A percentile compares a stretch with the other conserved stretches of the same genome.
Conservation (phyloP, 192 early-diverging fungal genomes). For the Rhizoclosmatium sp. region DNA sequence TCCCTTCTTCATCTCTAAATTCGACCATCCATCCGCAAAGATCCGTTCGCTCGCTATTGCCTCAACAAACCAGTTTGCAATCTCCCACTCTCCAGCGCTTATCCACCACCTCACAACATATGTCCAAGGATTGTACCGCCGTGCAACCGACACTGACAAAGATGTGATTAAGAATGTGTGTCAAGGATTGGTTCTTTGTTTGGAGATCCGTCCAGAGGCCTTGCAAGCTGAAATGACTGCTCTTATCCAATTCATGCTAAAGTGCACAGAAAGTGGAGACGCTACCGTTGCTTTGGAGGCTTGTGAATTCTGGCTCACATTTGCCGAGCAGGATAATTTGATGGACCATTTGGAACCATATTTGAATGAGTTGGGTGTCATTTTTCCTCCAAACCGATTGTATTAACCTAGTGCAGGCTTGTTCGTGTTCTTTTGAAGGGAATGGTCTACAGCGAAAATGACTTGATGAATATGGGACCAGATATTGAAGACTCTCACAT, state of each 20-base stretch:
- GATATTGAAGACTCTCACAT: slow-evolving; percentile 79
- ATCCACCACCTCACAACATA: slow-evolving; percentile 60
- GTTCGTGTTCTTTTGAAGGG: slow-evolving; percentile 91
- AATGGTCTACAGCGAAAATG: slow-evolving; percentile 97
- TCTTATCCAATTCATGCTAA: slow-evolving; percentile 95
- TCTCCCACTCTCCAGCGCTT: slow-evolving; percentile 75
- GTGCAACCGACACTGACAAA: slow-evolving; percentile 81
- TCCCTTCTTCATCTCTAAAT: slow-evolving; percentile 86
- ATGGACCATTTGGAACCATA: slow-evolving; percentile 63
- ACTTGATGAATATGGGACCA: slow-evolving; percentile 78
- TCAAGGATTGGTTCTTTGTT: slow-evolving; percentile 89
- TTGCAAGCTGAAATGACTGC: slow-evolving; percentile 86
- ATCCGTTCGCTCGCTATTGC: slow-evolving; percentile 85
- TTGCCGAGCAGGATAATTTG: slow-evolving; percentile 91
- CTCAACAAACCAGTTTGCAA: slow-evolving; percentile 88
- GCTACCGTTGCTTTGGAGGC: slow-evolving; percentile 94
- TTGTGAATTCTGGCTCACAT: slow-evolving; percentile 98
- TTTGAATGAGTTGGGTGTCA: slow-evolving; percentile 34
- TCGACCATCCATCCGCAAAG: slow-evolving; percentile 76
- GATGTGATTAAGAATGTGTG: slow-evolving; percentile 93
- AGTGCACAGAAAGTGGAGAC: slow-evolving; percentile 82
- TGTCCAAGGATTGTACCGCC: slow-evolving; percentile 79
- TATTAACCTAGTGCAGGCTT: slow-evolving; percentile 57
- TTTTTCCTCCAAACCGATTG: slow-evolving; percentile 15
- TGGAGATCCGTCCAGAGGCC: slow-evolving; percentile 86